Evolutionary conservation across 345 rosid genomes (phyloP), one percentile per base, ranked within the genome.

Genomic region (Turritis glabra): DNA sequence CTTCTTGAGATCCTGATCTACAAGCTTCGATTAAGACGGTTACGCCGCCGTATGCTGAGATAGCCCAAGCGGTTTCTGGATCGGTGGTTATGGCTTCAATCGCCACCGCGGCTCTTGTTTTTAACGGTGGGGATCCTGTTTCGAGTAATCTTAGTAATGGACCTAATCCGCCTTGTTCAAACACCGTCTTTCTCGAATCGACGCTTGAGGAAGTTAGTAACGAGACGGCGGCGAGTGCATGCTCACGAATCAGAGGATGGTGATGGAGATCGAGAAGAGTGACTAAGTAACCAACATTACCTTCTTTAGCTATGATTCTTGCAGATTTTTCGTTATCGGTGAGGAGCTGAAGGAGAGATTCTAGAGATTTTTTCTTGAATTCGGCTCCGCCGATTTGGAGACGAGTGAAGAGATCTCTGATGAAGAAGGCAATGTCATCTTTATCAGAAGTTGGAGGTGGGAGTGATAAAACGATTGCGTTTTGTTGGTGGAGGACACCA

Each of bases 381-480:
- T 91, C 97, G 3, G 74, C 58, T 3, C 90, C 95, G 0, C 97
- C 97, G 80, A 91, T 89, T 77, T 91, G 97, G 38, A 91, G 72
- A 14, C 97, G 75, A 25, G 95, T 89, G 79, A 89, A 91, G n/a
- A 91, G 85, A 73, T 91, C 95, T 70, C 78, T 81, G 63, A 91
- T 67, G 69, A 89, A 89, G 68, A 91, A 76, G 1, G 72, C 79
- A 8, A 87, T 69, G 32, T 89, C 94, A 14, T 89, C 88, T 47
- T 83, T 86, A n/a, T 60, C 82, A 5, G 92, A 82, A 35, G 73
- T 79, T 2, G 88, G 80, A 10, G 85, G 82, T 12, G 91, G 94
- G 38, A 82, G 92, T 1, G 95, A 85, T 46, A 89, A 62, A 47
- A 91, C 86, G 76, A 91, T 85, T 48, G 97, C 95, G 80, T 79